Base-by-base conservation (phyloP, 2,329 filamentous ascomycete species). In the Epichloe sp. region DNA sequence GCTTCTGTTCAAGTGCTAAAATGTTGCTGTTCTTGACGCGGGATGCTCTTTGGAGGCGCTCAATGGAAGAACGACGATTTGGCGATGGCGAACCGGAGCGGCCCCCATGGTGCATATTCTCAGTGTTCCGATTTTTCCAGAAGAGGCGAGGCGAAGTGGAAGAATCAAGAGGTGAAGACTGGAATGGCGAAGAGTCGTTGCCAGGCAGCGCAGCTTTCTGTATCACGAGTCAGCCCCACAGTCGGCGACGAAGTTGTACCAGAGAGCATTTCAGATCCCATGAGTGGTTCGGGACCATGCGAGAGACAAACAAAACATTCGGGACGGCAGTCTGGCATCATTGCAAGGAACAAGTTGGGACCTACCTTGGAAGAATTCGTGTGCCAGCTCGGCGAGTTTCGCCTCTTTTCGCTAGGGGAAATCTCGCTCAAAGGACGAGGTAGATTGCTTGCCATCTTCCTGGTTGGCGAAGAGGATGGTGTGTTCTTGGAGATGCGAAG, bases 21-120 rank as follows among this genome's bases (percentile, higher is more conserved):
- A 97, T 96, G 71, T 85, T 95, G 77, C 91, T 96, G 73, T 95
- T 97, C 77, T 91, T 95, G 62, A 98, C 93, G 54, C 93, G 86
- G 51, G 91, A 95, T 35, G 89, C 90, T 65, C 85, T 88, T 71
- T 96, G 94, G 53, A 98, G 77, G 63, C 90, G 90, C 76, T 98
- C 93, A 58, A 98, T 90, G 17, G 91, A 97, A 44, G 88, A 87
- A 63, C 91, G 84, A 62, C 88, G 86, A 52, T 81, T 83, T 21
- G 87, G 82, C 44, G 85, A 84, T 7, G 83, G 80, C 11, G 85
- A 82, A 43, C 77, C 74, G 34, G 71, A 68, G 48, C 80, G 75
- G 52, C 75, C 74, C 55, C 78, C 75, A 57, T 80, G 81, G 52
- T 76, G 66, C 68, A 89, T 76, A 69, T 94, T 95, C 69, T 96